Conservation (phyloP, 257 asterid genomes). For the Striga asiatica region DNA sequence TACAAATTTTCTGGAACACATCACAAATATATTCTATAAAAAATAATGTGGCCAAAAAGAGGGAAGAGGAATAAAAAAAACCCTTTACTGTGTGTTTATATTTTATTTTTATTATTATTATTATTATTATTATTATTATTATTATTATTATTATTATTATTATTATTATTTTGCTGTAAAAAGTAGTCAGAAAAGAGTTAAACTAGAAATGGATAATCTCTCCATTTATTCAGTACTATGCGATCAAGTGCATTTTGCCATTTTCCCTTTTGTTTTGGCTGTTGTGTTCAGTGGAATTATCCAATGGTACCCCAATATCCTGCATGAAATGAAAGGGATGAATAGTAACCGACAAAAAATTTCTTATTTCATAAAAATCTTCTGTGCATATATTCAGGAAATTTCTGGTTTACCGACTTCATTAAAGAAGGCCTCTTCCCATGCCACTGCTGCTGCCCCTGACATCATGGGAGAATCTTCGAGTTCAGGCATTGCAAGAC, state of each 20-base stretch:
- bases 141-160: too few species aligned
- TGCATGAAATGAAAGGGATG: not conserved
- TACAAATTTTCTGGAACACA: too few species aligned
- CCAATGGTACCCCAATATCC: too few species aligned
- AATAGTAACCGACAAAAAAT: not conserved
- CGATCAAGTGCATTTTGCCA: not conserved
- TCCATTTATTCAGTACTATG: not conserved
- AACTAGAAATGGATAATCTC: not conserved
- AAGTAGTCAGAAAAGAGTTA: too few species aligned
- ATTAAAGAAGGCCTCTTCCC: conserved; percentile 52
- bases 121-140: too few species aligned
- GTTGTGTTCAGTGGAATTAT: too few species aligned
- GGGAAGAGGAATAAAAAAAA: too few species aligned
- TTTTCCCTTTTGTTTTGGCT: conserved; percentile 5
- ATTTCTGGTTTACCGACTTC: conserved; percentile 71
- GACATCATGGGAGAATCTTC: conserved; percentile 74
- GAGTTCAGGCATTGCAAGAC: conserved; percentile 65
- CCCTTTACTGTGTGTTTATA: too few species aligned
- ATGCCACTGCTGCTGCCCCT: conserved; percentile 34
- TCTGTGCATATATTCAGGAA: conserved; percentile 39
- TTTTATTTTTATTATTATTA: too few species aligned
- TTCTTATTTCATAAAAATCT: not conserved
- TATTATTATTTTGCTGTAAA: too few species aligned
- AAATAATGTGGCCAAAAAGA: too few species aligned
- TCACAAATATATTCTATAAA: too few species aligned